Base-by-base conservation (phyloP, 208 protist species). In the Porcisia hertigi region DNA sequence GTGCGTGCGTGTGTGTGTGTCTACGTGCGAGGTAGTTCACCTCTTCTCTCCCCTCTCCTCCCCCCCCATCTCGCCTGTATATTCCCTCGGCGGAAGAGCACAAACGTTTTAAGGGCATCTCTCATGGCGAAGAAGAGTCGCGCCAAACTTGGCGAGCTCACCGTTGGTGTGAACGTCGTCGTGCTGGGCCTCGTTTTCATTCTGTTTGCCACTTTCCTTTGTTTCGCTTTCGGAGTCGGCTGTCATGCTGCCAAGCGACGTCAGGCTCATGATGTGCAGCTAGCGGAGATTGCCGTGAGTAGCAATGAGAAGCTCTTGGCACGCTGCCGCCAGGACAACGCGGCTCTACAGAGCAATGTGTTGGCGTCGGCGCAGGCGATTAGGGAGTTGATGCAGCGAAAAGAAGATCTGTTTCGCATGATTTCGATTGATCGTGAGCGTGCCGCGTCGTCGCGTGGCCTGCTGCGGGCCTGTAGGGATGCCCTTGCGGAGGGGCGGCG, bases 191-290 rank as follows among this genome's bases (percentile, higher is more conserved):
- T 79, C 25, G 73, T 77, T 62, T 4, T 69, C 43, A 18, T 12
- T 8, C 49, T 80, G 18, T 41, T 84, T 12, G 20, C 64, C 0
- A 53, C 73, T 12, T 43, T 80, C 52, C 72, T 84, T 30, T 20
- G 80, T 11, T 77, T 57, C 20, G 72, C 72, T 14, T 82, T 77
- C 67, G 49, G 25, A 8, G 72, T 82, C 3, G 77, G 77, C 58
- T 55, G 18, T 36, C 53, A 66, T 47, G 69, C 66, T 2, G 58
- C 72, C 47, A 82, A 82, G 58, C 77, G 66, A 12, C 77, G 59
- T 14, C 64, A 59, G 55, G 16, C 57, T 0, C 54, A 34, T 0
- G 57, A 74, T 11, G 7, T 77, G n/a, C 36, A 62, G 5, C 23
- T 54, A 11, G 65, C 64, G 20, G 30, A 70, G 25, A 49, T 30